Evolutionary conservation across 352 stramenopile species (phyloP).

Genomic region (Pythium guiyangense): DNA sequence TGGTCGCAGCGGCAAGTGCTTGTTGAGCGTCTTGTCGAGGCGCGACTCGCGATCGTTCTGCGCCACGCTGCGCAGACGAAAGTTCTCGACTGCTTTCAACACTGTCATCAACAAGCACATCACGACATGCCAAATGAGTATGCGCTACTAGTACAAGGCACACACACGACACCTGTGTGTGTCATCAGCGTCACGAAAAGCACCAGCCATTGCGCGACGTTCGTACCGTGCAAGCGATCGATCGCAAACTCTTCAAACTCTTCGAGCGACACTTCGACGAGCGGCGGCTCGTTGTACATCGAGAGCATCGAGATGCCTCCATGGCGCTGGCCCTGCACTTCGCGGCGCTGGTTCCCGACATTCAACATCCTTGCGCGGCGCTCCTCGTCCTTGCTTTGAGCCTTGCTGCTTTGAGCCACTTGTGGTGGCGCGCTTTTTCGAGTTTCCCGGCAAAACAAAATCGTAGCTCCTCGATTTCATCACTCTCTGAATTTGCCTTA

Average conservation of each 20-base stretch:
- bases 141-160: neutral
- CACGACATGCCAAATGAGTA: neutral
- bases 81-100: constrained; percentile 86
- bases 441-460: neutral
- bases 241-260: constrained; percentile 98
- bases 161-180: neutral
- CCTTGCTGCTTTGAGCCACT: neutral
- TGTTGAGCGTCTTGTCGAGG: constrained; percentile 85
- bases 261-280: constrained; percentile 95
- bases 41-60: constrained; percentile 65
- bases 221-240: constrained; percentile 88
- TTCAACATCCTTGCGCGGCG: constrained; percentile 66
- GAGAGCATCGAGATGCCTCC: constrained; percentile 70
- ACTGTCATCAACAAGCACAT: constrained; percentile 14
- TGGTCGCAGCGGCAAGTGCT: constrained; percentile 69
- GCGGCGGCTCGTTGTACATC: constrained; percentile 94
- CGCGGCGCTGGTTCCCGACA: constrained; percentile 67
- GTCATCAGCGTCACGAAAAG: neutral
- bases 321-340: constrained; percentile 36
- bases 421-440: neutral
- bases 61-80: constrained; percentile 66
- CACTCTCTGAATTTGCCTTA: no score
- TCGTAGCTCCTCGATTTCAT: neutral
- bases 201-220: neutral
- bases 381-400: neutral